These are phyloP conservation scores for Agarophyton chilense DNA, from an alignment of 23 red algal genomes.

Conservation along the genomic window DNA sequence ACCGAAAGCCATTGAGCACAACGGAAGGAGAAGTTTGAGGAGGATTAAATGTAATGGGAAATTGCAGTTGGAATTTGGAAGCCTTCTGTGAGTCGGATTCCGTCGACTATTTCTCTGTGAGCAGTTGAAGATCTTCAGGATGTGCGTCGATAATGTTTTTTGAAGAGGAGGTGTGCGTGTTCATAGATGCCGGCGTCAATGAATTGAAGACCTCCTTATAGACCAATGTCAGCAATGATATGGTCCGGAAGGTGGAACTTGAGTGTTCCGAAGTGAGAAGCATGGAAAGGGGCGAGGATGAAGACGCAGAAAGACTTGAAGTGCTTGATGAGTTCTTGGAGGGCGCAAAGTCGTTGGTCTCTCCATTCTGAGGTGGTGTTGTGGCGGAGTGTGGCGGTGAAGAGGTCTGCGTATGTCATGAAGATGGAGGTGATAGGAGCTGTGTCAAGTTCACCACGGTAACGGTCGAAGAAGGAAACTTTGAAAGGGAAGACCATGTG, in stretches of 20 bases:
- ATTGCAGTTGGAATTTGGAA: not conserved
- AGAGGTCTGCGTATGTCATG: constrained; percentile 1
- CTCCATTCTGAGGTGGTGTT: not conserved
- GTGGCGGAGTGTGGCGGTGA: not conserved
- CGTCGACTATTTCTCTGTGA: too few species aligned
- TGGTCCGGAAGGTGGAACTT: too few species aligned
- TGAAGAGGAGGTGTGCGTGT: constrained; percentile 20
- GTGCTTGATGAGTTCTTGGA: too few species aligned
- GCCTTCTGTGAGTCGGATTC: too few species aligned
- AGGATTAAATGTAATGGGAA: not conserved
- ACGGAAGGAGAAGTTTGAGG: not conserved
- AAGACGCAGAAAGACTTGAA: too few species aligned
- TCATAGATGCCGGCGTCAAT: constrained; percentile 39
- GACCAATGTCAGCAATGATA: too few species aligned
- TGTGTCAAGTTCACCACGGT: not conserved
- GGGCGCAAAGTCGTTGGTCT: not conserved
- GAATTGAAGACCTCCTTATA: too few species aligned
- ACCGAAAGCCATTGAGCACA: not conserved
- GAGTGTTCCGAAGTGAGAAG: too few species aligned
- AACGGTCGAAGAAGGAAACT: constrained; percentile 11
- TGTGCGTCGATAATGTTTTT: constrained; percentile 7
- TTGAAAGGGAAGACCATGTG: constrained; percentile 34
- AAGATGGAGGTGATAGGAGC: constrained; percentile 13
- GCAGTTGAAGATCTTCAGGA: not conserved
- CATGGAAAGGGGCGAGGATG: too few species aligned